These are phyloP conservation scores for Blepharisma stoltei DNA, from an alignment of 73 alveolate species.

Conservation along the genomic window DNA sequence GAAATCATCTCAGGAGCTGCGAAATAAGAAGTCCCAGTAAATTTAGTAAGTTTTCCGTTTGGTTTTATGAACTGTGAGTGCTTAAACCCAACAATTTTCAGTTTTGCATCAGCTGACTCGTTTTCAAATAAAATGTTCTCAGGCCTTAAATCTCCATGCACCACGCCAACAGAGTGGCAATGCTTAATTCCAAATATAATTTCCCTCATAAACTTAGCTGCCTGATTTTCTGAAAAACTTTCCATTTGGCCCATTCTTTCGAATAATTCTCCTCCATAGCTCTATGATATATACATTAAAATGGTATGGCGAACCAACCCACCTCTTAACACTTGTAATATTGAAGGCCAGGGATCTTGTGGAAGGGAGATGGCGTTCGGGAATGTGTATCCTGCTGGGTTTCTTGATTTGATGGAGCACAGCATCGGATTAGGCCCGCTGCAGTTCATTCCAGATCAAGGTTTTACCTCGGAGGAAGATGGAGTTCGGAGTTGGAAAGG, in stretches of 20 bases:
- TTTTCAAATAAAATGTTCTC: conserved; percentile 23
- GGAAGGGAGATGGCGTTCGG: too few species aligned
- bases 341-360: too few species aligned
- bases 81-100: conserved; percentile 8
- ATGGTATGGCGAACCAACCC: too few species aligned
- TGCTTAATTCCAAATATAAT: conserved; percentile 8
- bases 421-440: too few species aligned
- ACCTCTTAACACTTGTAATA: too few species aligned
- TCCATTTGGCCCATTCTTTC: conserved; percentile 40
- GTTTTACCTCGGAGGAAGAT: too few species aligned
- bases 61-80: conserved; percentile 3
- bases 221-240: conserved; percentile 37
- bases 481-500: too few species aligned
- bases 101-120: neutral
- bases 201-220: conserved; percentile 10
- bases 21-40: conserved; percentile 7
- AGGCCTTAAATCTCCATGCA: conserved; percentile 26
- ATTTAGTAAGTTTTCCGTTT: neutral
- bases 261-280: conserved; percentile 61
- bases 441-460: too few species aligned
- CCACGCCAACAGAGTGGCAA: neutral
- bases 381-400: too few species aligned
- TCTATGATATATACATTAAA: too few species aligned
- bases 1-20: conserved; percentile 22
- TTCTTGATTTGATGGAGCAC: too few species aligned